Base-by-base conservation (phyloP, 208 protist species). In the Trypanosoma platydactyli region DNA sequence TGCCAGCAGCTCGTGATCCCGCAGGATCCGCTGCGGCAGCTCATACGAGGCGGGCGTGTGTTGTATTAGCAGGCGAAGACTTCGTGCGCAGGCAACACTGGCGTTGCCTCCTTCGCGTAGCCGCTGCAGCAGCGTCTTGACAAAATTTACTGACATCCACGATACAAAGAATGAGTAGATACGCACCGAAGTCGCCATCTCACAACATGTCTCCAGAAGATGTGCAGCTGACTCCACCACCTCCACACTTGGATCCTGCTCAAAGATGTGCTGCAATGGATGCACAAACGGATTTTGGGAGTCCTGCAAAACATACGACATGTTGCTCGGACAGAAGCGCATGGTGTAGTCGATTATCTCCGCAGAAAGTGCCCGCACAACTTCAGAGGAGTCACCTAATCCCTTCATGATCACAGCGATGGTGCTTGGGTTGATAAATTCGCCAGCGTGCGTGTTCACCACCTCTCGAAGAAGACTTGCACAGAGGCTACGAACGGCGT, bases 321-420 rank as follows among this genome's bases (percentile, higher is more conserved):
- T 59, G 22, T 41, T 49, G 9, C 27, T 18, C 13, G 38, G 24
- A 13, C 40, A 52, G 22, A 44, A 9, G n/a, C 16, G 52, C 40
- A 67, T 30, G 4, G 62, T 40, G 5, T 67, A 50, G 11, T 65
- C 40, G 5, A 71, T 27, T 5, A 71, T 42, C 41, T 71, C 66
- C 25, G 54, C 53, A 38, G 44, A 35, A 30, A 71, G 53, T 4
- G 29, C 48, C 24, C 66, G 53, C 44, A 71, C 66, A 40, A 63
- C 55, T 5, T 18, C 41, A 15, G 55, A 51, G 5, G 22, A 25
- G 40, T 63, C 58, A 0, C 35, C 66, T 0, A 71, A 33, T 3
- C 6, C 54, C 13, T 24, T 44, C 18, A 50, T 1, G 22, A 62
- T 3, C 5, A 62, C 53, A 6, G 16, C 5, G 13, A 64, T 40